Conservation (phyloP, 306 rosid genomes). For the Cucumis cinereus region DNA sequence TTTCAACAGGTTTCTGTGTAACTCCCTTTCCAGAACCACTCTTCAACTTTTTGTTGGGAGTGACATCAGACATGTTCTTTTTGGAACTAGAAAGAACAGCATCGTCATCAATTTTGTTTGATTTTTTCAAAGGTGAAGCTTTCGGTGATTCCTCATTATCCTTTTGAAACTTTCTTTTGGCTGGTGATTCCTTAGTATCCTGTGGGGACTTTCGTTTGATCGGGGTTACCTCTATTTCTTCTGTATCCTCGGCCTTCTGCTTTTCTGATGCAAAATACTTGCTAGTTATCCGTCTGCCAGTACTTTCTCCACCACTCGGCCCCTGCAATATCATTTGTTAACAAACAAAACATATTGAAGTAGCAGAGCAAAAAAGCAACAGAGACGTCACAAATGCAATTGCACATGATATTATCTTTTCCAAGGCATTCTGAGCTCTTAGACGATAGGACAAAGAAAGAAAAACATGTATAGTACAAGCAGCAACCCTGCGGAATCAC, state of each 20-base stretch:
- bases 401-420: background rate
- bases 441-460: background rate
- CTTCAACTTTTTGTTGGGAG: conserved; percentile 66
- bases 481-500: background rate
- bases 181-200: conserved; percentile 42
- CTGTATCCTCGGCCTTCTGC: conserved; percentile 37
- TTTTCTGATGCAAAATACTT: conserved; percentile 47
- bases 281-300: conserved; percentile 74
- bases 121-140: conserved; percentile 29
- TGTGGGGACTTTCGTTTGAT: conserved; percentile 49
- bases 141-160: conserved; percentile 25
- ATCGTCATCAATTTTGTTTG: conserved; percentile 33
- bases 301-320: conserved; percentile 36
- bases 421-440: background rate
- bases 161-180: conserved; percentile 50
- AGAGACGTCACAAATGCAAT: background rate
- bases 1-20: conserved; percentile 25
- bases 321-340: conserved; percentile 22
- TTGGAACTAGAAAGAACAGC: conserved; percentile 20
- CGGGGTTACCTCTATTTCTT: conserved; percentile 34
- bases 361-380: background rate
- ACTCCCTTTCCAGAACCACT: conserved; percentile 52
- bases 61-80: conserved; percentile 36
- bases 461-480: background rate
- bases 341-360: background rate